Evolutionary conservation across 768 basidiomycete genomes (phyloP).

Genomic region (Cystofilobasidium macerans): DNA sequence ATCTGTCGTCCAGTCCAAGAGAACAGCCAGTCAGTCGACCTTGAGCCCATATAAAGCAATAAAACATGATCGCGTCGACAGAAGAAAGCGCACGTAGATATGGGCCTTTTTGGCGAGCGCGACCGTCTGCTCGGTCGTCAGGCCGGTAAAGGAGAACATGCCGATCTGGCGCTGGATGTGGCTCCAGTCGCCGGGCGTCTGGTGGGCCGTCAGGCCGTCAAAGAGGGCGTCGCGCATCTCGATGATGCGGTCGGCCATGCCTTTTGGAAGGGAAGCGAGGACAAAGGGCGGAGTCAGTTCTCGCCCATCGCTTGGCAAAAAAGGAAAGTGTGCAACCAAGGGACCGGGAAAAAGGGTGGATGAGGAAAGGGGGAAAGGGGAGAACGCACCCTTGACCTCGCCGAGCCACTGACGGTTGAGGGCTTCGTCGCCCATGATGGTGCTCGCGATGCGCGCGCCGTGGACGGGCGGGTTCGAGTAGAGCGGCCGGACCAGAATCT

Average conservation of each 20-base stretch:
- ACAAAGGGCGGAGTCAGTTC: too few species aligned
- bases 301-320: too few species aligned
- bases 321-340: too few species aligned
- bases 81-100: slow-evolving; percentile 64
- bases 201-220: slow-evolving; percentile 46
- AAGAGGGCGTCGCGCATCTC: slow-evolving; percentile 79
- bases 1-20: background rate
- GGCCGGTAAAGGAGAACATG: slow-evolving; percentile 63
- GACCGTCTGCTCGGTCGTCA: slow-evolving; percentile 67
- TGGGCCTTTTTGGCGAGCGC: slow-evolving; percentile 76
- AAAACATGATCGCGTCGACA: too few species aligned
- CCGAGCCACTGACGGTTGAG: slow-evolving; percentile 80
- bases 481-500: slow-evolving; percentile 89
- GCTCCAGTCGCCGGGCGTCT: slow-evolving; percentile 88
- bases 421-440: slow-evolving; percentile 62
- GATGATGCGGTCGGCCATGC: slow-evolving; percentile 91
- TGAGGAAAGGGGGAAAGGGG: background rate
- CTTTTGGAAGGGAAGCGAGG: slow-evolving; percentile 32
- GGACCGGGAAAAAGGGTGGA: too few species aligned
- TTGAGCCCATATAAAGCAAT: background rate
- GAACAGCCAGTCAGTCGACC: background rate
- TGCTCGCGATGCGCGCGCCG: slow-evolving; percentile 73
- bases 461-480: slow-evolving; percentile 95
- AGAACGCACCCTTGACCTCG: slow-evolving; percentile 55
- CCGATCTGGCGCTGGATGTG: slow-evolving; percentile 66